Evolutionary conservation across 2,329 filamentous ascomycete species (phyloP).

Genomic region (Epichloe gansuensis): DNA sequence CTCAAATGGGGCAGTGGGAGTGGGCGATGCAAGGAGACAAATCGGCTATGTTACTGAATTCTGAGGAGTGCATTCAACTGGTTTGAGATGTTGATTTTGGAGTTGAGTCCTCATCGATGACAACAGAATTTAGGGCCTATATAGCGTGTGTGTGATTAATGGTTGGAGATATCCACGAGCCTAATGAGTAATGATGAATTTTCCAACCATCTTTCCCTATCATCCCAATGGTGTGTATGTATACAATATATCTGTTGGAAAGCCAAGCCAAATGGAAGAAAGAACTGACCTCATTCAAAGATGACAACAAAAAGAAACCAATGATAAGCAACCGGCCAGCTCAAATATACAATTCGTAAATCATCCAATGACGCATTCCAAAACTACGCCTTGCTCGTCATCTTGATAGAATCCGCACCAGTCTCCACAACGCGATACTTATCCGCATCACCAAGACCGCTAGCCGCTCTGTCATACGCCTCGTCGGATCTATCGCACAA

Average conservation of each 20-base stretch:
- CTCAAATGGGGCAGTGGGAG: conserved; percentile 5
- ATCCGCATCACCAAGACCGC: conserved; percentile 60
- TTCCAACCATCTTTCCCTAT: too few relatives aligned
- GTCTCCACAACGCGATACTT: conserved; percentile 74
- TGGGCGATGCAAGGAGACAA: conserved; percentile 28
- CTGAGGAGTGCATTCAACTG: conserved; percentile 28
- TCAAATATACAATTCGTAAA: not conserved
- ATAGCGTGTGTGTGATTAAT: too few relatives aligned
- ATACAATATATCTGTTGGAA: not conserved
- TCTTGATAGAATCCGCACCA: conserved; percentile 39
- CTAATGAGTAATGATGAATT: too few relatives aligned
- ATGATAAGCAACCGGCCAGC: conserved; percentile 32
- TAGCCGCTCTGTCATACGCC: conserved; percentile 60
- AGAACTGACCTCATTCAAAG: not conserved
- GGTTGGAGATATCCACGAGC: too few relatives aligned
- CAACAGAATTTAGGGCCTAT: too few relatives aligned
- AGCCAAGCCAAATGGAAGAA: not conserved
- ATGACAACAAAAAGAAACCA: conserved; percentile 15
- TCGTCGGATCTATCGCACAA: conserved; percentile 63
- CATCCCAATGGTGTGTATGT: not conserved
- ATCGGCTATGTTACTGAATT: conserved; percentile 45
- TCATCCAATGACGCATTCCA: not conserved
- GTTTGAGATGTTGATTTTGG: not conserved
- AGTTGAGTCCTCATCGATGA: too few relatives aligned
- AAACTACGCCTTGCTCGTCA: conserved; percentile 16